phyloP scores from a whole-genome alignment of 2,329 filamentous ascomycete genomes.

The Knufia petricola region DNA sequence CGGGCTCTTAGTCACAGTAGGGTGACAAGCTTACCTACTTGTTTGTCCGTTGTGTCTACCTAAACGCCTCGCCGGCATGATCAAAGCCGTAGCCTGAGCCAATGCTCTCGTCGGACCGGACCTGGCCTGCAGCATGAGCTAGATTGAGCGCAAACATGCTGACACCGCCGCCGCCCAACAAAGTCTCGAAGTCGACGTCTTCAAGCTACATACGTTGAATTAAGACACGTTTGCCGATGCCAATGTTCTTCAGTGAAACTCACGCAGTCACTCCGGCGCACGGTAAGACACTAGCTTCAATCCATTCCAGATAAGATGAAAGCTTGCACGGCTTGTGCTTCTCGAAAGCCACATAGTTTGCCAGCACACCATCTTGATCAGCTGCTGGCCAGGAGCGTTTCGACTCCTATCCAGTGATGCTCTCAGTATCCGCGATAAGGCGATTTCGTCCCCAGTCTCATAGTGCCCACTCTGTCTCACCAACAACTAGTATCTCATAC shows the following conservation, averaged over 20 bases:
- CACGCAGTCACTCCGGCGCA: conserved; percentile 40
- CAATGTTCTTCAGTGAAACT: conserved; percentile 32
- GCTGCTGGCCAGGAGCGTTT: conserved; percentile 36
- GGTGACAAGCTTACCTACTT: conserved; percentile 34
- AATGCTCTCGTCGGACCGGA: conserved; percentile 29
- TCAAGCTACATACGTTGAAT: conserved; percentile 32
- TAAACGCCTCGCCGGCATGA: conserved; percentile 33
- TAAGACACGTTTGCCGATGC: conserved; percentile 34
- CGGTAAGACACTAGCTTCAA: conserved; percentile 31
- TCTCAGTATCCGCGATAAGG: conserved; percentile 32
- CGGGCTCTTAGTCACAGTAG: no score
- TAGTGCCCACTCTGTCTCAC: conserved; percentile 29
- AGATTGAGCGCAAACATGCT: conserved; percentile 30
- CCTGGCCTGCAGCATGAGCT: conserved; percentile 25
- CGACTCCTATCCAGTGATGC: conserved; percentile 30
- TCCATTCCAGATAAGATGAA: conserved; percentile 31
- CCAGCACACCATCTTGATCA: conserved; percentile 37
- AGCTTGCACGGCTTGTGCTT: conserved; percentile 30
- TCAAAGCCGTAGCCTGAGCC: conserved; percentile 31
- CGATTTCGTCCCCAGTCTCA: conserved; percentile 30
- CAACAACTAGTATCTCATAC: conserved; percentile 32
- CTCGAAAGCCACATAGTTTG: conserved; percentile 35
- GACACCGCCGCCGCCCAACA: conserved; percentile 31
- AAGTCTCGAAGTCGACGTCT: background rate
- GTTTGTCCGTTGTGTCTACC: conserved; percentile 34